These are phyloP conservation scores for Tritrichomonas musculus DNA, from an alignment of 208 protist genomes.

Conservation along the genomic window DNA sequence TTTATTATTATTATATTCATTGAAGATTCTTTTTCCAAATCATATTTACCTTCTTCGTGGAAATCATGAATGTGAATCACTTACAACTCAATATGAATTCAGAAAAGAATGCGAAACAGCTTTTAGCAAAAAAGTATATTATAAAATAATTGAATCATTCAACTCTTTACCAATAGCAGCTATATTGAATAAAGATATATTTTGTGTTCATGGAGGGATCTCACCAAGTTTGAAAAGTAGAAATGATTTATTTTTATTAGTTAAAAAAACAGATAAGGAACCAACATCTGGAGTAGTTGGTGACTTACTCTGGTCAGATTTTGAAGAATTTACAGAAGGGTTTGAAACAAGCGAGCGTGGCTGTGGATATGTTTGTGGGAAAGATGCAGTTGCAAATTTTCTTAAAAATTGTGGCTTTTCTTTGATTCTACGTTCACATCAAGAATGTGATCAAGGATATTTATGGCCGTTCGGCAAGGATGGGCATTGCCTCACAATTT, in stretches of 20 bases:
- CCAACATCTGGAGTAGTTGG: not conserved
- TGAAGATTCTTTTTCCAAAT: constrained; percentile 43
- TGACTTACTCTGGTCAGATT: constrained; percentile 21
- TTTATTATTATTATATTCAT: constrained; percentile 33
- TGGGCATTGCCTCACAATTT: not conserved
- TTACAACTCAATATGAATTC: constrained; percentile 43
- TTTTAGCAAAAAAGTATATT: not conserved
- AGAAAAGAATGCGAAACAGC: constrained; percentile 34
- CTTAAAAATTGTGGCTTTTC: not conserved
- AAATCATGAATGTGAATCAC: constrained; percentile 48
- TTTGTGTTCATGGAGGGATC: constrained; percentile 30
- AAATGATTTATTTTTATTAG: not conserved
- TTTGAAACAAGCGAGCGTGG: not conserved
- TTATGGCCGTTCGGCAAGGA: not conserved
- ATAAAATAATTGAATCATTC: not conserved
- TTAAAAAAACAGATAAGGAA: not conserved
- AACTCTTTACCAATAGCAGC: not conserved
- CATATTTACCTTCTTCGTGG: constrained; percentile 43
- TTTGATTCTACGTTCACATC: not conserved
- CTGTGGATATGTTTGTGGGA: not conserved
- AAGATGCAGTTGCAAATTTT: not conserved
- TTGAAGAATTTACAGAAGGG: not conserved
- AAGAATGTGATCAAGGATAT: not conserved
- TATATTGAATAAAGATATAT: not conserved
- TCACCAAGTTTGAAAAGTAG: not conserved